Base-by-base conservation (phyloP, 2,329 filamentous ascomycete species). In the Sclerotinia subarctica region DNA sequence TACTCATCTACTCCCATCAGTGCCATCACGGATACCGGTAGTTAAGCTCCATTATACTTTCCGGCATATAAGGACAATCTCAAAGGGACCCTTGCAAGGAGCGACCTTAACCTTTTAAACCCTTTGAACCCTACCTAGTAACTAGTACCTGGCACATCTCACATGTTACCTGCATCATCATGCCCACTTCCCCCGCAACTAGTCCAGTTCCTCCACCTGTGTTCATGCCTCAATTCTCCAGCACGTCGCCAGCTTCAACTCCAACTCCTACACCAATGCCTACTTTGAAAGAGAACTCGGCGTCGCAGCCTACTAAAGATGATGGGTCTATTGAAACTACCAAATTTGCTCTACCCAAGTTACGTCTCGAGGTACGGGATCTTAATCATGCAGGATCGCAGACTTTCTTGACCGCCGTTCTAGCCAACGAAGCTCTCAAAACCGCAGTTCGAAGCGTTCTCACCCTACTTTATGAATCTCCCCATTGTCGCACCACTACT, bases 361-460 rank as follows among this genome's bases (percentile, higher is more conserved):
- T 90, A 60, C 85, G 86, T 24, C 81, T 90, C 60, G 82, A 88
- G 74, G 78, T 88, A 72, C 82, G 84, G 60, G 85, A 90, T 74
- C 79, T 89, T 69, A 75, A 77, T 65, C 85, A 88, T 78, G 78
- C 84, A 1, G 92, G 90, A 67, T 80, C 89, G 6, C 77, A 81
- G 44, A 80, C 86, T 70, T 96, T 97, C 79, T 86, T 96, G 69
- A 78, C 80, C 64, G 81, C 88, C 51, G 80, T 93, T 71, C 85
- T 91, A 76, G 84, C 89, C 66, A 80, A 86, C 49, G 80, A 82
- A 24, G 85, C 89, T 64, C 81, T 97, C 54, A 79, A 85, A 64
- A 78, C 81, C 17, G 88, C 90, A 68, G 85, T 94, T 44, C 78
- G 84, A 62, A 85, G 86, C 70, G 92, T 97, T 21, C 84, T 95